Conservation (phyloP, 768 basidiomycete species). For the Suillus bovinus region DNA sequence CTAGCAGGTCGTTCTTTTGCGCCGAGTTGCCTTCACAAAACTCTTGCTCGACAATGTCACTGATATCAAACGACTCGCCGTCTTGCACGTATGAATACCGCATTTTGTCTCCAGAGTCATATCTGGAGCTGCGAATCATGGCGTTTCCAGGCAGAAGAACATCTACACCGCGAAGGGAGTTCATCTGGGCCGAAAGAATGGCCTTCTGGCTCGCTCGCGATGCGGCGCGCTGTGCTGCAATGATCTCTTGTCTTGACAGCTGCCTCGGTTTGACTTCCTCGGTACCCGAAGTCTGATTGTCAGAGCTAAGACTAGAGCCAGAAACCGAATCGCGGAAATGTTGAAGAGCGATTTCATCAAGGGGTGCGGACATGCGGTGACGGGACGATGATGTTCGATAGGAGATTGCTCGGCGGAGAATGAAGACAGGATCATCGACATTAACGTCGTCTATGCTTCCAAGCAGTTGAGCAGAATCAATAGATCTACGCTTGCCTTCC, state of each 20-base stretch:
- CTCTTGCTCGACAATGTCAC: conserved; percentile 90
- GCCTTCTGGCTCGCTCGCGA: conserved; percentile 83
- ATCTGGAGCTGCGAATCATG: conserved; percentile 80
- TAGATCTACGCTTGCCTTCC: conserved; percentile 79
- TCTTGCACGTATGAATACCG: conserved; percentile 96
- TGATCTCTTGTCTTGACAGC: conserved; percentile 81
- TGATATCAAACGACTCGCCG: conserved; percentile 91
- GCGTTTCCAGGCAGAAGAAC: conserved; percentile 84
- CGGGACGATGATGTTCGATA: conserved; percentile 74
- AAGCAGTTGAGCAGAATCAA: conserved; percentile 74
- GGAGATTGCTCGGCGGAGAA: conserved; percentile 79
- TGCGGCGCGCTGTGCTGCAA: conserved; percentile 88
- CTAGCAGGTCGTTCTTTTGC: conserved; percentile 61
- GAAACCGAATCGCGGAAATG: conserved; percentile 65
- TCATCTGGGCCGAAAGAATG: conserved; percentile 82
- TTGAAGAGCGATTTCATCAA: conserved; percentile 82
- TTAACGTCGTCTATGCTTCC: conserved; percentile 74
- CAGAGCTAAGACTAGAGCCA: conserved; percentile 58
- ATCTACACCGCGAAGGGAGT: conserved; percentile 86
- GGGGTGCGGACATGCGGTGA: conserved; percentile 69
- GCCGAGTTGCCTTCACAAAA: conserved; percentile 54
- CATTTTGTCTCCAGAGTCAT: conserved; percentile 68
- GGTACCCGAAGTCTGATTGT: conserved; percentile 26
- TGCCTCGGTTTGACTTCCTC: conserved; percentile 43
- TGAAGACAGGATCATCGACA: conserved; percentile 84